These are phyloP conservation scores for Oryza nivara DNA, from an alignment of 176 grass and related monocot species.

Conservation along the genomic window DNA sequence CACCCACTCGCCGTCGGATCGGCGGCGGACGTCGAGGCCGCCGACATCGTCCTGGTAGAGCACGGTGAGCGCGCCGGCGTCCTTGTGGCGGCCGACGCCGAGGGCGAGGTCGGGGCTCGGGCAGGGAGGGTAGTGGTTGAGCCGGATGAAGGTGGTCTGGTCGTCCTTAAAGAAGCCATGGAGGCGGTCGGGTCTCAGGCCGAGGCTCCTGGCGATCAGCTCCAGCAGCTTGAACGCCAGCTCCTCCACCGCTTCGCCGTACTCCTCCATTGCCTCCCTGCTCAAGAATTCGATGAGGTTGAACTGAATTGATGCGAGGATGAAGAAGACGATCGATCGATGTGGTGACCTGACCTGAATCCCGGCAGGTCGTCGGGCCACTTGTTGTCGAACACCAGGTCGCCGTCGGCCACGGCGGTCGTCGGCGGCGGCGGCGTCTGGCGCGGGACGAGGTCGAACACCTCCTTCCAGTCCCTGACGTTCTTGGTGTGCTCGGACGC, in stretches of 20 bases:
- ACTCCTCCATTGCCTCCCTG: slow-evolving; percentile 66
- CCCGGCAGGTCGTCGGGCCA: slow-evolving; percentile 60
- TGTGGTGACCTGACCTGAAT: slow-evolving; percentile 50
- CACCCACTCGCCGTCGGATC: slow-evolving; percentile 74
- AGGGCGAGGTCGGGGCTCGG: slow-evolving; percentile 79
- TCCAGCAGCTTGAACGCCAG: slow-evolving; percentile 70
- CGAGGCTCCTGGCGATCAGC: slow-evolving; percentile 73
- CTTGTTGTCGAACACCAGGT: slow-evolving; percentile 66
- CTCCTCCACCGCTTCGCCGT: slow-evolving; percentile 42
- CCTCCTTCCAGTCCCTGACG: slow-evolving; percentile 98
- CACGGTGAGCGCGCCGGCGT: slow-evolving; percentile 73
- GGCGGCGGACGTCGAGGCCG: slow-evolving; percentile 81
- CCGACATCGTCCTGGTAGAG: slow-evolving; percentile 82
- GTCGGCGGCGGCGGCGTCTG: slow-evolving; percentile 15
- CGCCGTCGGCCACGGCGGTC: slow-evolving; percentile 14
- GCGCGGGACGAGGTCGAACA: slow-evolving; percentile 63
- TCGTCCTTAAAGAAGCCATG: slow-evolving; percentile 64
- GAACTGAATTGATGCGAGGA: too few species aligned
- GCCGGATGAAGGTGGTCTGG: slow-evolving; percentile 64
- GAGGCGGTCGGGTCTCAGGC: slow-evolving; percentile 51
- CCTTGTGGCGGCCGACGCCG: slow-evolving; percentile 90
- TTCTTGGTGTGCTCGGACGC: slow-evolving; percentile 91
- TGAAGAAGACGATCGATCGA: background rate
- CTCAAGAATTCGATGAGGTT: background rate
- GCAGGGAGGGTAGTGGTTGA: slow-evolving; percentile 93